Base-by-base conservation (phyloP, 208 protist genomes). In the Borovskyia barvae region DNA sequence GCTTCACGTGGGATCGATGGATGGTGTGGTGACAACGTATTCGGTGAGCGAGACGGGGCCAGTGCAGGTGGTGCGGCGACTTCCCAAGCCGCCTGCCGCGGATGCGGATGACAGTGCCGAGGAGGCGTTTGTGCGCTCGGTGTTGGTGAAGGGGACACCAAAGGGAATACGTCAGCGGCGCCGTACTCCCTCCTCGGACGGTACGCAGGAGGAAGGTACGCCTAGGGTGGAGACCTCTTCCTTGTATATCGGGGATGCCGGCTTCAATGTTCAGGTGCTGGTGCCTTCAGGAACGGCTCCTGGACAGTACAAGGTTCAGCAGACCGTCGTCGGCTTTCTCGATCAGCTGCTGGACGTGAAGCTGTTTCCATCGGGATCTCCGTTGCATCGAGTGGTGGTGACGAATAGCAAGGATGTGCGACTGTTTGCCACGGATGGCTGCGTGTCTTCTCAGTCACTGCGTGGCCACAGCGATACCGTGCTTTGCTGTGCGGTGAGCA, bases 391-490 rank as follows among this genome's bases (percentile, higher is more conserved):
- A 20, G 56, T 87, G 6, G 67, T 94, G 15, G 86, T 94, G 39
- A 94, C 75, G 42, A 96, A 96, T 68, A 93, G 84, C 66, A 88
- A 85, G 33, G 86, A 91, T 17, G 83, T 94, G n/a, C 73, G 79
- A 15, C 81, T 92, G 35, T 94, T 86, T 65, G 46, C 60, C 2
- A 63, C 65, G 3, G 41, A 49, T 17, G 81, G 79, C 28, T 88
- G 82, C 50, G 69, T 93, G 45, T 92, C 87, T 0, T 62, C 76
- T 26, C 55, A 60, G 25, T 57, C 62, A 22, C 80, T 97, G 43
- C 74, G 72, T 40, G 92, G 90, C 1, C 92, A 97, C 66, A 47
- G 48, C 25, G 92, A 96, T 53, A 72, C 93, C 22, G 87, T 97
- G 22, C 72, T 97, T 33, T 80, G 70, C 39, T 89, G 83, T 41